Evolutionary conservation across 2,329 filamentous ascomycete genomes (phyloP).

Genomic region (Cercospora nicotianae): DNA sequence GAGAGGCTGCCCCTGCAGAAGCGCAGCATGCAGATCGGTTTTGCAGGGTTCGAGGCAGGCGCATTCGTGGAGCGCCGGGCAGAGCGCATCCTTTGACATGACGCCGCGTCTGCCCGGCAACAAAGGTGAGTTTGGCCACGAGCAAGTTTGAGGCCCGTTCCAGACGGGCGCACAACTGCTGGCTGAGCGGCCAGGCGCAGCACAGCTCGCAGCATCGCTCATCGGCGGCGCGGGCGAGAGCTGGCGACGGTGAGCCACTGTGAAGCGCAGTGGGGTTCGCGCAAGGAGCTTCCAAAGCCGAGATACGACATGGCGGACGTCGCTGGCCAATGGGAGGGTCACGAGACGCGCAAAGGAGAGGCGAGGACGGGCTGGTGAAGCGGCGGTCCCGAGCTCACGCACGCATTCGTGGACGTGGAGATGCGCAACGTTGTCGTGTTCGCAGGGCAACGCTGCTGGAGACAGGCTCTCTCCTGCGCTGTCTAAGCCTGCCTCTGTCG

Average conservation of each 20-base stretch:
- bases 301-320: neutral
- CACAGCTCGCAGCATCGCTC: neutral
- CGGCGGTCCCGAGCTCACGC: conserved; percentile 10
- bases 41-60: conserved; percentile 4
- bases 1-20: conserved; percentile 4
- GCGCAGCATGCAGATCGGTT: neutral
- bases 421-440: conserved; percentile 6
- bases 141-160: neutral
- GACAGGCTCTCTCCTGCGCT: neutral
- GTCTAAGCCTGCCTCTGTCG: neutral
- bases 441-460: conserved; percentile 11
- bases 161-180: neutral
- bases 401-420: conserved; percentile 5
- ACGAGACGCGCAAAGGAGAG: neutral
- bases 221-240: neutral
- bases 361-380: conserved; percentile 13
- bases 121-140: neutral
- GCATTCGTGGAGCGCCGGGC: neutral
- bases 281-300: conserved; percentile 7
- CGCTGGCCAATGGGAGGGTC: conserved; percentile 8
- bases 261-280: neutral
- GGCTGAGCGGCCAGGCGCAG: neutral
- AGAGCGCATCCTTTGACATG: neutral
- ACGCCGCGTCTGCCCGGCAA: neutral
- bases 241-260: neutral